phyloP scores from a whole-genome alignment of 2,329 filamentous ascomycete genomes.

The Colletotrichum ledebouriae region DNA sequence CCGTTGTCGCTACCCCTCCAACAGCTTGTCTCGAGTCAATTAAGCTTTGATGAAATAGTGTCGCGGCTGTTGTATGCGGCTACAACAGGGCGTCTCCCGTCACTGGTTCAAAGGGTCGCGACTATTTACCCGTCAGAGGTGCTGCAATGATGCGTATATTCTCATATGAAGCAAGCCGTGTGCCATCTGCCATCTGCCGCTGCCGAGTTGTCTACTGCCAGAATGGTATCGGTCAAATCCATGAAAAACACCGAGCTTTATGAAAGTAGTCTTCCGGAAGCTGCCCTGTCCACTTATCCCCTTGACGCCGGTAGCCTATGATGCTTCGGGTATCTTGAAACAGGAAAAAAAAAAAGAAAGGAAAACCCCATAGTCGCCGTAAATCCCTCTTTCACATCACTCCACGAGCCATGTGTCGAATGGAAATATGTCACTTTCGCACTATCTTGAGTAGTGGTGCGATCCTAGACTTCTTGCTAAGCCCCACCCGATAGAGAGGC shows the following conservation, averaged over 20 bases:
- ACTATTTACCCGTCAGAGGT: too few species aligned
- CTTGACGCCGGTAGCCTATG: conserved; percentile 15
- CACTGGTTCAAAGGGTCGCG: too few species aligned
- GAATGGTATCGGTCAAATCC: neutral
- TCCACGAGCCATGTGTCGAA: neutral
- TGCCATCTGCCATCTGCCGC: neutral
- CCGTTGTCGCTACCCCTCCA: conserved; percentile 6
- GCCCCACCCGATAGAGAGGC: conserved; percentile 63
- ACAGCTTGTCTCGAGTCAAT: conserved; percentile 2
- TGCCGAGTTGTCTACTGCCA: neutral
- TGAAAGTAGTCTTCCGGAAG: neutral
- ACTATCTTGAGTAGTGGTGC: conserved; percentile 65
- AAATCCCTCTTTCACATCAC: neutral
- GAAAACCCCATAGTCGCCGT: neutral
- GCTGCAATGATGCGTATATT: neutral
- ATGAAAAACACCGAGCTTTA: neutral
- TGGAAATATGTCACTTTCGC: conserved; percentile 51
- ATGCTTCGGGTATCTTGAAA: conserved; percentile 30
- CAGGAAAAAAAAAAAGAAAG: neutral
- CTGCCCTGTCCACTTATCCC: neutral
- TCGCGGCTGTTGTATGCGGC: too few species aligned
- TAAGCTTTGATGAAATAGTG: neutral
- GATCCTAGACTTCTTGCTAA: conserved; percentile 65
- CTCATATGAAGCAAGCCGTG: neutral
- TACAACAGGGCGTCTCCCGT: too few species aligned